phyloP scores from a whole-genome alignment of 164 flowering plant species.

The Cinnamomum micranthum region DNA sequence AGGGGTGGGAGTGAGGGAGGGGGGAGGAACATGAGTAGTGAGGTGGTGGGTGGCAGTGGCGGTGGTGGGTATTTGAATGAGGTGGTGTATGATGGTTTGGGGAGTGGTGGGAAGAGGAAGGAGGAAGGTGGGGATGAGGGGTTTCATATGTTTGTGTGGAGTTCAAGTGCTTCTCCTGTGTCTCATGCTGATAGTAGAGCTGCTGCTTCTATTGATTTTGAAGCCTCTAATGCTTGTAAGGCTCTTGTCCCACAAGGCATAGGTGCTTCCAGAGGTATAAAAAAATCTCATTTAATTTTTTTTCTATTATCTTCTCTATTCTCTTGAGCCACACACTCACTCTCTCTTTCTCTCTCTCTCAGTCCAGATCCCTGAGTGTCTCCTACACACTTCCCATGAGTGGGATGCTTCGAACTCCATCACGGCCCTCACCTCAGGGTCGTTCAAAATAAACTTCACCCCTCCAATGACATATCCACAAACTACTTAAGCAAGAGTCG shows the following conservation, averaged over 20 bases:
- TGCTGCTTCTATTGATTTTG: conserved; percentile 39
- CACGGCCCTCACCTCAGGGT: too few relatives aligned
- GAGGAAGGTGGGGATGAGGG: conserved; percentile 36
- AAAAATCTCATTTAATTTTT: too few relatives aligned
- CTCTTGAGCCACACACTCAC: neutral
- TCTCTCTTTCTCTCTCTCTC: neutral
- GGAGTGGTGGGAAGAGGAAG: conserved; percentile 27
- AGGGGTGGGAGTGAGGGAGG: conserved; percentile 20
- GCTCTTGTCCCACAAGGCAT: conserved; percentile 37
- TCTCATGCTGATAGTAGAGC: conserved; percentile 45
- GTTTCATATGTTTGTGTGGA: conserved; percentile 90
- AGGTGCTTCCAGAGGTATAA: conserved; percentile 38
- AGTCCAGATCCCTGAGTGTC: neutral
- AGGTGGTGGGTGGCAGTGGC: conserved; percentile 36
- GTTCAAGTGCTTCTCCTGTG: conserved; percentile 86
- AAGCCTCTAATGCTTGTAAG: conserved; percentile 27
- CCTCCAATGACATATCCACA: too few relatives aligned
- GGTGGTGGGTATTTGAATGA: conserved; percentile 52
- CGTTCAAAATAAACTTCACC: too few relatives aligned
- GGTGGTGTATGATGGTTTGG: conserved; percentile 32
- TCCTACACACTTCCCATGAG: too few relatives aligned
- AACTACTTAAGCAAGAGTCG: too few relatives aligned
- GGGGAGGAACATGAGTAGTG: conserved; percentile 75
- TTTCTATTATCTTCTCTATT: neutral
- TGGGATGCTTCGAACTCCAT: too few relatives aligned